Evolutionary conservation across 345 rosid species (phyloP).

Genomic region (Sisymbrium irio): DNA sequence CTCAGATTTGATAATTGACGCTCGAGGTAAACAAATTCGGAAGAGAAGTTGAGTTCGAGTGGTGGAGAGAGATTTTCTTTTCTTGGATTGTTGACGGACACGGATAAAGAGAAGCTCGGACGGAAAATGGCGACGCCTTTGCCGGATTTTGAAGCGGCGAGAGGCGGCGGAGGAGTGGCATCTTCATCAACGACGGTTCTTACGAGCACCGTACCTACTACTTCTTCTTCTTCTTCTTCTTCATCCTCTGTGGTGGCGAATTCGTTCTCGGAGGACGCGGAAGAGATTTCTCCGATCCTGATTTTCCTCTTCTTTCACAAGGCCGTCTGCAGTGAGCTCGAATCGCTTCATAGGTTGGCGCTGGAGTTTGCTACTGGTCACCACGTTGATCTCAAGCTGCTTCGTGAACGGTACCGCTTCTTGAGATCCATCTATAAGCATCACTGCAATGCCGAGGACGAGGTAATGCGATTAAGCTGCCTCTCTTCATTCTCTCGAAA

Average conservation of each 20-base stretch:
- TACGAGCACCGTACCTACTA: conserved; percentile 31
- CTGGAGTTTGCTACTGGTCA: conserved; percentile 69
- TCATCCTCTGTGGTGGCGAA: conserved; percentile 16
- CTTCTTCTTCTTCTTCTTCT: conserved; percentile 18
- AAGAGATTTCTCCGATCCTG: conserved; percentile 70
- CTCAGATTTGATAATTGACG: conserved; percentile 35
- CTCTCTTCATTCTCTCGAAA: not conserved
- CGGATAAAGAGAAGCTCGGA: conserved; percentile 15
- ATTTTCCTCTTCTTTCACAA: conserved; percentile 77
- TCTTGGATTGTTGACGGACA: conserved; percentile 18
- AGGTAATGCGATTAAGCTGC: conserved; percentile 43
- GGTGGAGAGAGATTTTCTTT: not conserved
- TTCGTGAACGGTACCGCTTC: conserved; percentile 64
- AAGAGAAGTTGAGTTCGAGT: conserved; percentile 19
- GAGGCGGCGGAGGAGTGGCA: conserved; percentile 30
- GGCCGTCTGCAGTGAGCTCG: conserved; percentile 81
- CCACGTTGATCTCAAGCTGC: conserved; percentile 46
- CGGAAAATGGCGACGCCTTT: conserved; percentile 75
- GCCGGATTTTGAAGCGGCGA: conserved; percentile 55
- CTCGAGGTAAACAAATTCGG: not conserved
- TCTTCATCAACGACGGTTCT: conserved; percentile 36
- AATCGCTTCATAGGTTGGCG: conserved; percentile 71
- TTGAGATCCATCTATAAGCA: conserved; percentile 70
- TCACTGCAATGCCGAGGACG: conserved; percentile 87
- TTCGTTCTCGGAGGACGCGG: conserved; percentile 37